Conservation (phyloP, 768 basidiomycete genomes). For the Pleurotus pulmonarius region DNA sequence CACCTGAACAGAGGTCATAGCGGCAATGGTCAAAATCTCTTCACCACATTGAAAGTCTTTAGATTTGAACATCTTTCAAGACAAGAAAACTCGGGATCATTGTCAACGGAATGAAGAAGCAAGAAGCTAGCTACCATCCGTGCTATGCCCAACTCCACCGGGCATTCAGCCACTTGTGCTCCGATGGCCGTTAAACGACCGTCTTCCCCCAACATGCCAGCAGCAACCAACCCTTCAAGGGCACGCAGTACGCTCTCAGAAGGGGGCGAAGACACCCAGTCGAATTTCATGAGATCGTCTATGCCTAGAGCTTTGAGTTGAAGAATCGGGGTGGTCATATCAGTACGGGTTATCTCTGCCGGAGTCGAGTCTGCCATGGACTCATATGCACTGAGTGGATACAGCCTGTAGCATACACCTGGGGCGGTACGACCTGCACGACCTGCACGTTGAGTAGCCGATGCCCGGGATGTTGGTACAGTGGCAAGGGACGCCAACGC, state of each 20-base stretch:
- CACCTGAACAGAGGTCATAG: constrained; percentile 92
- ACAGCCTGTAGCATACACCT: constrained; percentile 91
- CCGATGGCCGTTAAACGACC: constrained; percentile 77
- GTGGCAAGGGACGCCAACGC: constrained; percentile 81
- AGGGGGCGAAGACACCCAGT: constrained; percentile 90
- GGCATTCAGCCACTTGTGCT: constrained; percentile 87
- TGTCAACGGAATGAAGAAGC: not conserved
- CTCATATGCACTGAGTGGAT: constrained; percentile 59
- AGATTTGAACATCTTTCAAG: constrained; percentile 74
- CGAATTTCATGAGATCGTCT: constrained; percentile 93
- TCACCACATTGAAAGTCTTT: constrained; percentile 88
- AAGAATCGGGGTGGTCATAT: constrained; percentile 87
- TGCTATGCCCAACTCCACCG: constrained; percentile 90
- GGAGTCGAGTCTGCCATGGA: constrained; percentile 67
- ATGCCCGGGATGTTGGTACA: constrained; percentile 82
- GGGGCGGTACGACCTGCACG: constrained; percentile 92
- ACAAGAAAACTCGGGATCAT: not conserved
- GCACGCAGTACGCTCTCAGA: constrained; percentile 83
- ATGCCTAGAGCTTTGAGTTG: constrained; percentile 95
- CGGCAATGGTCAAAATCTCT: constrained; percentile 93
- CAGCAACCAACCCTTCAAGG: constrained; percentile 73
- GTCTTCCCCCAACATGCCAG: constrained; percentile 83
- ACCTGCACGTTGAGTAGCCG: constrained; percentile 90
- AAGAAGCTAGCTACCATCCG: constrained; percentile 61
- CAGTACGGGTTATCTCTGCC: constrained; percentile 88